phyloP scores from a whole-genome alignment of 495 filamentous ascomycete genomes.

The Xylona heveae region DNA sequence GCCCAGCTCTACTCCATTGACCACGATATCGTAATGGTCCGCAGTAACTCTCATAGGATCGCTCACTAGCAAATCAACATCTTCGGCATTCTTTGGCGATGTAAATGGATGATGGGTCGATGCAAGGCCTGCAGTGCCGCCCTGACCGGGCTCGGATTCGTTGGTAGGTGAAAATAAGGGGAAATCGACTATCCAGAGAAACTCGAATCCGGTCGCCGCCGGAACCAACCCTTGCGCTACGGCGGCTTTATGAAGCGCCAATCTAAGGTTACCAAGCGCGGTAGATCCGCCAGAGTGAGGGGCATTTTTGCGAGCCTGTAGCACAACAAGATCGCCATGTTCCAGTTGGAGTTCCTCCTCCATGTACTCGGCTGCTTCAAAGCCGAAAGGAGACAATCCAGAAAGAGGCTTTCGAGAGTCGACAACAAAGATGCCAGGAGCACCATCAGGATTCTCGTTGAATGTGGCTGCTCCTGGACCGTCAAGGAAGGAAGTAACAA shows the following conservation, averaged over 20 bases:
- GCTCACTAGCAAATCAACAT: conserved; percentile 52
- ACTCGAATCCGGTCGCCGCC: conserved; percentile 32
- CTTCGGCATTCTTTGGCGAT: conserved; percentile 47
- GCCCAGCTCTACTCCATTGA: conserved; percentile 88
- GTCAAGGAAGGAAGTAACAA: conserved; percentile 48
- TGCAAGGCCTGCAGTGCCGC: conserved; percentile 54
- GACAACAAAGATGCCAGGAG: conserved; percentile 53
- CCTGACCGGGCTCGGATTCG: conserved; percentile 58
- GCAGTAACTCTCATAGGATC: conserved; percentile 50
- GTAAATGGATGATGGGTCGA: conserved; percentile 96
- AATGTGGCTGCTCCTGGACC: conserved; percentile 37
- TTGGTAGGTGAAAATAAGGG: conserved; percentile 67
- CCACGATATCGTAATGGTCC: conserved; percentile 86
- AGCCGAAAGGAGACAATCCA: conserved; percentile 50
- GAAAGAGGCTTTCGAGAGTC: conserved; percentile 46
- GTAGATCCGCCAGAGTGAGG: conserved; percentile 52
- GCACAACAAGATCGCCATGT: conserved; percentile 55
- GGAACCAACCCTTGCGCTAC: conserved; percentile 33
- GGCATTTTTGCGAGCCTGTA: conserved; percentile 51
- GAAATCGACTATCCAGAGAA: conserved; percentile 75
- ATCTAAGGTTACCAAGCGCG: conserved; percentile 53
- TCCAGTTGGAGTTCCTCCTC: conserved; percentile 29
- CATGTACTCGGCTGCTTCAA: conserved; percentile 39
- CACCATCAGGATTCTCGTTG: conserved; percentile 41
- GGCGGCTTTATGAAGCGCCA: conserved; percentile 43